Base-by-base conservation (phyloP, 257 asterid genomes). In the Gynochthodes officinalis region DNA sequence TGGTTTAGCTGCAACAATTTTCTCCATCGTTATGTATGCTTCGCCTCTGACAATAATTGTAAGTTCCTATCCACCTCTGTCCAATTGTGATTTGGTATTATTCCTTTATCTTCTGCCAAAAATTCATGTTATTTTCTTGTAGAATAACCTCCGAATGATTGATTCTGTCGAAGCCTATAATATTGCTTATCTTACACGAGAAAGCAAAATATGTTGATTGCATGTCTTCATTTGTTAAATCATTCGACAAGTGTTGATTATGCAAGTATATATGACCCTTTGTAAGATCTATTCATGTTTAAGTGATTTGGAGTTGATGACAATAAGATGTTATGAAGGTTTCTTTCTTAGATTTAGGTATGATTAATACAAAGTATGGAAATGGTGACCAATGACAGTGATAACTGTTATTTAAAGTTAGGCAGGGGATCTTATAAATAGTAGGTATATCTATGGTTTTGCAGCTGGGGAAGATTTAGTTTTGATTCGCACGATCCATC, bases 21-120 rank as follows among this genome's bases (percentile, higher is more conserved):
- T 88, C 91, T 89, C 97, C 80, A 84, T 86, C 88, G 64, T 86
- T 30, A 92, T 92, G 98, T 92, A 90, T 64, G 97, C 91, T 54
- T 89, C 96, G 1, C 97, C 97, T 35, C 57, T 92, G 72, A 83
- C 97, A 2, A 86, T 90, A 83, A 85, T 90, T 2, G 98, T 92
- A 79, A 62, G 92, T 70, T 52, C 62, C 28, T 33, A 44, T 33
- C 21, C 11, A 23, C 25, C 43, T 61, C 58, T 21, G 64, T 48
- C 52, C 28, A 25, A 25, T 32, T 49, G 3, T 54, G 6, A 30
- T 33, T 50, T 4, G 18, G 72, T 4, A 10, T 27, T 52, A 35
- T 37, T 49, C 28, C 25, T 14, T 1, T 0, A 55, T n/a, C 30
- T 8, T 44, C 12, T 6, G 68, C 1, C 3, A 49, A 30, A 46